phyloP scores from a whole-genome alignment of 495 filamentous ascomycete species.

The Paragyromitra xinjiangensis region DNA sequence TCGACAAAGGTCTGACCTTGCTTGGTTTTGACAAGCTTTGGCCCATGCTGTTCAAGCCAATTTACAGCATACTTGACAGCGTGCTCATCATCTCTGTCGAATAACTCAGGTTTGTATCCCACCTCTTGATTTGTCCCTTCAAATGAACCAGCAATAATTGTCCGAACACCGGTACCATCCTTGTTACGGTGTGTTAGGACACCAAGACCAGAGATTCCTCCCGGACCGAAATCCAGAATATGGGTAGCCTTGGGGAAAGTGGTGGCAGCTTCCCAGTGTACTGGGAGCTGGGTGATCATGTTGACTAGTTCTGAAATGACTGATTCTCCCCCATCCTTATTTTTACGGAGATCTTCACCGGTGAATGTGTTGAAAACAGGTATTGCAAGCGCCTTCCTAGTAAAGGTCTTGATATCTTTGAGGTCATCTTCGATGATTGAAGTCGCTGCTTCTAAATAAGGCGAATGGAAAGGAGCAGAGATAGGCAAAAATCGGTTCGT shows the following conservation, averaged over 20 bases:
- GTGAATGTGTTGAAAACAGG: slow-evolving; percentile 88
- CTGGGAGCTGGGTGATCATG: slow-evolving; percentile 90
- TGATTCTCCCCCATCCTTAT: slow-evolving; percentile 66
- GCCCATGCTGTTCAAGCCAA: slow-evolving; percentile 96
- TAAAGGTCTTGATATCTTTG: slow-evolving; percentile 76
- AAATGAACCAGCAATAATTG: slow-evolving; percentile 90
- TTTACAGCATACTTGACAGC: slow-evolving; percentile 96
- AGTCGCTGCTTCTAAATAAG: slow-evolving; percentile 82
- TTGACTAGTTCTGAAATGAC: slow-evolving; percentile 84
- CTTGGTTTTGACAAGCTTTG: slow-evolving; percentile 84
- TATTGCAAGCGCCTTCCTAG: slow-evolving; percentile 71
- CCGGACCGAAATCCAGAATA: slow-evolving; percentile 94
- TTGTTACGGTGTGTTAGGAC: slow-evolving; percentile 98
- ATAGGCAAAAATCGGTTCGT: slow-evolving; percentile 97
- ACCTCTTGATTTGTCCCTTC: slow-evolving; percentile 88
- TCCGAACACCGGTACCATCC: slow-evolving; percentile 94
- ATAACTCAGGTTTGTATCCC: slow-evolving; percentile 95
- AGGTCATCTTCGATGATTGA: slow-evolving; percentile 84
- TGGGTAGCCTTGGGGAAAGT: slow-evolving; percentile 88
- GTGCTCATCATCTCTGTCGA: slow-evolving; percentile 90
- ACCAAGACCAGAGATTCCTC: slow-evolving; percentile 93
- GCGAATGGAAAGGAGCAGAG: slow-evolving; percentile 97
- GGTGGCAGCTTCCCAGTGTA: slow-evolving; percentile 95
- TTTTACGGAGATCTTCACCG: slow-evolving; percentile 78
- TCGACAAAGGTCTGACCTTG: slow-evolving; percentile 88